Evolutionary conservation across 2,329 filamentous ascomycete species (phyloP), one percentile per base, ranked within the genome.

Genomic region (Beauveria rudraprayagi): DNA sequence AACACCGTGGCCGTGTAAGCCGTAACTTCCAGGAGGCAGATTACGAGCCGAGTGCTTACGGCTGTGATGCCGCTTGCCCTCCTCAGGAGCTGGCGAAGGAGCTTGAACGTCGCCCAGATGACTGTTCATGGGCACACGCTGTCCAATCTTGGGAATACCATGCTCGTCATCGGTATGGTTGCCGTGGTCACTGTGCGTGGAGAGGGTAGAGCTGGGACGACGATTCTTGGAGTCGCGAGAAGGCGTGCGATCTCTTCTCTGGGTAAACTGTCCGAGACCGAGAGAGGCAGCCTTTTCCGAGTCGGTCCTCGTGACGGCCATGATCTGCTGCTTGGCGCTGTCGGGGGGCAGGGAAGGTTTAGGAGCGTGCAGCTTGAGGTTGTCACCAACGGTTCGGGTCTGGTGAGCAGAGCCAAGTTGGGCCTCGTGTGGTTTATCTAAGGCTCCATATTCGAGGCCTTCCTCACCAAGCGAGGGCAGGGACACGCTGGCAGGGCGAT

Each of bases 41-140:
- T 84, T 82, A 43, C 85, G 79, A 41, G 88, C 89, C 72, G 91
- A 95, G 63, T 83, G 85, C 75, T 84, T 91, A 64, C 91, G 86
- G 58, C 81, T 78, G 70, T 92, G 89, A 63, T 85, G 75, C 65
- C 78, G 81, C 63, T 79, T 78, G 60, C 67, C 66, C 54, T 73
- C 73, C 3, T 75, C 71, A 5, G 75, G 67, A 50, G 74, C 73
- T 9, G 87, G 92, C 2, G 92, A 94, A 2, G 94, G 94, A 16
- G 94, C 94, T 76, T 99, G 94, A 10, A 97, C 94, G 71, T 97
- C 93, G 64, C 94, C 94, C 48, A 94, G 90, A 71, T 94, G 85
- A 58, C 88, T 89, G 71, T 94, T 89, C 90, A 99, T 94, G 55
- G 94, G 94, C 44, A 99, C 93, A 70, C 92, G 89, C 69, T 90